A percentile compares a stretch with the other conserved stretches of the same genome.
Conservation (phyloP, 306 rosid species). For the Prosopis cineraria region DNA sequence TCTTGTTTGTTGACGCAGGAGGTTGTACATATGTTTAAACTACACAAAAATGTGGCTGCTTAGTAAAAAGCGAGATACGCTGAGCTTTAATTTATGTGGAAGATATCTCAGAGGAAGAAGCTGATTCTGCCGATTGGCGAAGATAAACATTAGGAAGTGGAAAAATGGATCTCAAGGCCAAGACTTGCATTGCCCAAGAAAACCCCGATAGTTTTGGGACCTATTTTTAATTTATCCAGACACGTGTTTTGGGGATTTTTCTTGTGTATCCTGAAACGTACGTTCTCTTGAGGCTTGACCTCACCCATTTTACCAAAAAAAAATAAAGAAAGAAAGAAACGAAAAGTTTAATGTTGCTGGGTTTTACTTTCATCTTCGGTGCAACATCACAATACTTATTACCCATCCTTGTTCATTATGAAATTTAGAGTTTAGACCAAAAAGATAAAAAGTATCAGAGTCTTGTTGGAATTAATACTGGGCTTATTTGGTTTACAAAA, state of each 20-base stretch:
- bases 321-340: no score
- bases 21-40: conserved; percentile 24
- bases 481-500: no score
- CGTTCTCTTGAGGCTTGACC: not conserved
- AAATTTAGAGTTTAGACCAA: no score
- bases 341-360: no score
- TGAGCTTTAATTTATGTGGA: conserved; percentile 17
- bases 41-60: not conserved
- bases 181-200: conserved; percentile 21
- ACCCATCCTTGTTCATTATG: no score
- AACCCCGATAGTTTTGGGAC: not conserved
- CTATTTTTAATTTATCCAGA: not conserved
- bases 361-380: no score
- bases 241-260: not conserved
- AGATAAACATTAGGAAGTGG: not conserved
- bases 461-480: no score
- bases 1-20: conserved; percentile 34
- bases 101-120: conserved; percentile 24
- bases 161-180: conserved; percentile 21
- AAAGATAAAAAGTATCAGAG: no score
- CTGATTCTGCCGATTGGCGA: not conserved
- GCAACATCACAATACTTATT: no score
- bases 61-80: not conserved
- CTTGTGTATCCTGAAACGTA: not conserved
- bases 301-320: no score